A percentile compares a stretch with the other conserved stretches of the same genome.
Conservation (phyloP, 192 early-diverging fungal species). For the Coemansia sp. region DNA sequence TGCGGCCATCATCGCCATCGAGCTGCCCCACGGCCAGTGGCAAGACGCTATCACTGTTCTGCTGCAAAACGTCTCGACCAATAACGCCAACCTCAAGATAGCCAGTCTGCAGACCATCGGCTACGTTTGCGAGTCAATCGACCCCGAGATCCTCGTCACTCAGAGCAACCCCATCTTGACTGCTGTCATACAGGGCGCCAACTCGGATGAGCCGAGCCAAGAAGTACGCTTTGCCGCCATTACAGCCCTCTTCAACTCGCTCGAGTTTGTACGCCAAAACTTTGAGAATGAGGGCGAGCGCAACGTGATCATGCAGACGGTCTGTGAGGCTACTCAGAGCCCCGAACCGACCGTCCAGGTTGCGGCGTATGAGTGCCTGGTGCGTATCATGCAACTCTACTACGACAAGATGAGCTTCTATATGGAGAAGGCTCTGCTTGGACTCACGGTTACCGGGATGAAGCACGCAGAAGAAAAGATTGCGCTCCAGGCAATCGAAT, state of each 20-base stretch:
- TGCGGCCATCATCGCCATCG: slow-evolving; percentile 91
- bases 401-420: slow-evolving; percentile 97
- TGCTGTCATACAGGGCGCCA: slow-evolving; percentile 93
- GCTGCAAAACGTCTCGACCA: slow-evolving; percentile 73
- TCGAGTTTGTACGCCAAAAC: slow-evolving; percentile 94
- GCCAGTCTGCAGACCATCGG: slow-evolving; percentile 89
- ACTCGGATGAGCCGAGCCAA: slow-evolving; percentile 86
- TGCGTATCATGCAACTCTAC: slow-evolving; percentile 96
- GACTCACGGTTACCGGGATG: slow-evolving; percentile 92
- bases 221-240: slow-evolving; percentile 89
- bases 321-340: slow-evolving; percentile 95
- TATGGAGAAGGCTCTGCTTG: slow-evolving; percentile 95
- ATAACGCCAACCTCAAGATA: slow-evolving; percentile 74
- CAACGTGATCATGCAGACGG: slow-evolving; percentile 98
- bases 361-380: slow-evolving; percentile 93
- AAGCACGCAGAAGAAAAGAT: slow-evolving; percentile 85
- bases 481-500: slow-evolving; percentile 97
- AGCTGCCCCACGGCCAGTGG: slow-evolving; percentile 90
- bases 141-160: slow-evolving; percentile 75
- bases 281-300: slow-evolving; percentile 94
- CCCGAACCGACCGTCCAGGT: slow-evolving; percentile 75
- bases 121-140: slow-evolving; percentile 89
- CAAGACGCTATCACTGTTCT: slow-evolving; percentile 81
- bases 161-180: slow-evolving; percentile 93
- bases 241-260: slow-evolving; percentile 89